Conservation (phyloP, 768 basidiomycete genomes). For the Pisolithus microcarpus region DNA sequence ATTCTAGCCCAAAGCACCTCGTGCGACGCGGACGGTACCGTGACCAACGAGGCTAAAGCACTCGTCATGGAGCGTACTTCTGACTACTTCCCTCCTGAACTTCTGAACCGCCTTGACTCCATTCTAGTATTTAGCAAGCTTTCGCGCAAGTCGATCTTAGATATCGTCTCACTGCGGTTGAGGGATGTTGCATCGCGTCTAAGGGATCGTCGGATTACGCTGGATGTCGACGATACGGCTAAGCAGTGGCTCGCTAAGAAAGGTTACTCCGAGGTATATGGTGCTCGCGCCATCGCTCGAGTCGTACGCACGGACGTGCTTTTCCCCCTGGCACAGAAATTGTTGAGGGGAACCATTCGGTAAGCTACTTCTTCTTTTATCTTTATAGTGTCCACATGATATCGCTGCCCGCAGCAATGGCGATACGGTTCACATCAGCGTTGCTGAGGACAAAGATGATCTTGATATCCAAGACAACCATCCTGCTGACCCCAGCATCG, state of each 20-base stretch:
- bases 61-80: constrained; percentile 70
- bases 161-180: constrained; percentile 72
- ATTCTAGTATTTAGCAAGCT: constrained; percentile 91
- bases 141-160: constrained; percentile 60
- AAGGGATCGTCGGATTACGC: constrained; percentile 53
- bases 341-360: constrained; percentile 76
- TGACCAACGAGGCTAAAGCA: constrained; percentile 52
- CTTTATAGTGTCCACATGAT: background rate
- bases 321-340: constrained; percentile 74
- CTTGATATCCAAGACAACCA: constrained; percentile 63
- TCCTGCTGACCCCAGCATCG: constrained; percentile 32
- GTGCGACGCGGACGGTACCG: constrained; percentile 53
- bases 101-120: constrained; percentile 83
- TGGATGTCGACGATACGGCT: constrained; percentile 62
- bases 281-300: constrained; percentile 83
- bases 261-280: constrained; percentile 82
- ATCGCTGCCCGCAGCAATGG: constrained; percentile 39
- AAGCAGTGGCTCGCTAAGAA: constrained; percentile 62
- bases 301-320: constrained; percentile 77
- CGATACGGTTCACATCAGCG: constrained; percentile 53
- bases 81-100: constrained; percentile 83
- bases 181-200: constrained; percentile 66
- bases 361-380: constrained; percentile 21
- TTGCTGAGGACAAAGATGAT: constrained; percentile 32
- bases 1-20: constrained; percentile 66